phyloP scores from a whole-genome alignment of 768 basidiomycete species.

The Trametes punicea region DNA sequence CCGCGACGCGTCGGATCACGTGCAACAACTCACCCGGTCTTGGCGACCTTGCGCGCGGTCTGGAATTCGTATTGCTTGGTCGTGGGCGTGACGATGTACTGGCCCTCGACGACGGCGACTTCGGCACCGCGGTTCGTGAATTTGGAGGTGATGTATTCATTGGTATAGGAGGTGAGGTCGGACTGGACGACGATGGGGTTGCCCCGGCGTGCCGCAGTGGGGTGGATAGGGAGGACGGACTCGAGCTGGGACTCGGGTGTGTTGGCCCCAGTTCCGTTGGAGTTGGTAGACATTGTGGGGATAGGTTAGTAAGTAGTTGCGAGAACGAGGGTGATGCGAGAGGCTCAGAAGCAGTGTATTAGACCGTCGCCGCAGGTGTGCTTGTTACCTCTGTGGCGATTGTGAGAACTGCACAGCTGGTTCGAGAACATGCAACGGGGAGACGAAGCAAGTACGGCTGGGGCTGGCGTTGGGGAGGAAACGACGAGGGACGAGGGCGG shows the following conservation, averaged over 20 bases:
- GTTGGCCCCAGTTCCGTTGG: slow-evolving; percentile 54
- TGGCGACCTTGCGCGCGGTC: slow-evolving; percentile 80
- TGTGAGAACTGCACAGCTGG: slow-evolving; percentile 87
- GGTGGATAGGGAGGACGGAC: slow-evolving; percentile 69
- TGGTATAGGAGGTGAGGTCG: slow-evolving; percentile 75
- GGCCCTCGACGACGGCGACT: slow-evolving; percentile 67
- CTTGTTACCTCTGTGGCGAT: slow-evolving; percentile 82
- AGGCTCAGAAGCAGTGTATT: slow-evolving; percentile 35
- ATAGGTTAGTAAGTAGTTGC: slow-evolving; percentile 2
- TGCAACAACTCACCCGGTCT: slow-evolving; percentile 72
- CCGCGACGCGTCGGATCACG: not conserved
- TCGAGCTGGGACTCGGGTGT: slow-evolving; percentile 74
- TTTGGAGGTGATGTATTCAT: slow-evolving; percentile 79
- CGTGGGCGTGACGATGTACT: slow-evolving; percentile 76
- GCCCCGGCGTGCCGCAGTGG: slow-evolving; percentile 78
- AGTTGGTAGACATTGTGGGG: slow-evolving; percentile 25
- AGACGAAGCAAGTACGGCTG: slow-evolving; percentile 1
- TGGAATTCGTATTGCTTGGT: slow-evolving; percentile 85
- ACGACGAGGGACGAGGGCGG: not conserved
- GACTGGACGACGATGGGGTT: slow-evolving; percentile 78
- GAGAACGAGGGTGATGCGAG: slow-evolving; percentile 18
- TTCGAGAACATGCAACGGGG: slow-evolving; percentile 87
- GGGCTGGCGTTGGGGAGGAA: not conserved
- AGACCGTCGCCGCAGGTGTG: slow-evolving; percentile 75
- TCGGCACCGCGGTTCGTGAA: slow-evolving; percentile 78